These are phyloP conservation scores for Fabrea salina DNA, from an alignment of 169 alveolate genomes.

Conservation along the genomic window DNA sequence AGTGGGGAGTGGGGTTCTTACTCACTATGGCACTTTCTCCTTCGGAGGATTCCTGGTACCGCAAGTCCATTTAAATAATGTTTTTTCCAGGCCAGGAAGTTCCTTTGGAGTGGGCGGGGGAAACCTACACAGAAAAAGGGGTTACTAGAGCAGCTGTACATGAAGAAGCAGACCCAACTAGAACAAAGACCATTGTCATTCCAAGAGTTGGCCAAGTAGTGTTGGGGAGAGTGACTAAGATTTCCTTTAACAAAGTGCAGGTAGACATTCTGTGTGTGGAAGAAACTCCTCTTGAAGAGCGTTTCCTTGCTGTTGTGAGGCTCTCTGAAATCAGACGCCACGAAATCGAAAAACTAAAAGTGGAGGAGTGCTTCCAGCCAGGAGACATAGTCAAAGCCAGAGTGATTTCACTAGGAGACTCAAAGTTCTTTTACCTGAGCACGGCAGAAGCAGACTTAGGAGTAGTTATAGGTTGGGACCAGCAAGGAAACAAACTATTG, in stretches of 20 bases:
- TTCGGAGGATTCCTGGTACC: no score
- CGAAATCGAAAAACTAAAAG: slow-evolving; percentile 46
- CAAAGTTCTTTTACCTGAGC: slow-evolving; percentile 49
- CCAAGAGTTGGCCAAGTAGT: slow-evolving; percentile 17
- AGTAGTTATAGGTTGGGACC: slow-evolving; percentile 72
- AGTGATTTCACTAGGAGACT: slow-evolving; percentile 52
- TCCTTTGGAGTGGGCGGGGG: no score
- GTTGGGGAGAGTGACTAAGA: background rate
- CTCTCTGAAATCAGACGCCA: slow-evolving; percentile 51
- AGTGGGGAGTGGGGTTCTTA: no score
- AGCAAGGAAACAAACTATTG: slow-evolving; percentile 63
- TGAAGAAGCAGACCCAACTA: no score
- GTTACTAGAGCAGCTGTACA: no score
- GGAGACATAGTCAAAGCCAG: slow-evolving; percentile 66
- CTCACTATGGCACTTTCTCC: no score
- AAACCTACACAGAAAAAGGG: no score
- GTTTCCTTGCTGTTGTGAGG: slow-evolving; percentile 53
- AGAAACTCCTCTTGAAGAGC: slow-evolving; percentile 6
- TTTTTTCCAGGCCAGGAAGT: no score
- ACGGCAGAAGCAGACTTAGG: slow-evolving; percentile 74
- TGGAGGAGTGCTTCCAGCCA: slow-evolving; percentile 62
- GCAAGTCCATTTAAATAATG: no score
- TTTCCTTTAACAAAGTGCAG: slow-evolving; percentile 26
- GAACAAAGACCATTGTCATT: slow-evolving; percentile 8
- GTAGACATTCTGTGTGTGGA: slow-evolving; percentile 37